Evolutionary conservation across 768 basidiomycete species (phyloP).

Genomic region (Auriscalpium microsporum): DNA sequence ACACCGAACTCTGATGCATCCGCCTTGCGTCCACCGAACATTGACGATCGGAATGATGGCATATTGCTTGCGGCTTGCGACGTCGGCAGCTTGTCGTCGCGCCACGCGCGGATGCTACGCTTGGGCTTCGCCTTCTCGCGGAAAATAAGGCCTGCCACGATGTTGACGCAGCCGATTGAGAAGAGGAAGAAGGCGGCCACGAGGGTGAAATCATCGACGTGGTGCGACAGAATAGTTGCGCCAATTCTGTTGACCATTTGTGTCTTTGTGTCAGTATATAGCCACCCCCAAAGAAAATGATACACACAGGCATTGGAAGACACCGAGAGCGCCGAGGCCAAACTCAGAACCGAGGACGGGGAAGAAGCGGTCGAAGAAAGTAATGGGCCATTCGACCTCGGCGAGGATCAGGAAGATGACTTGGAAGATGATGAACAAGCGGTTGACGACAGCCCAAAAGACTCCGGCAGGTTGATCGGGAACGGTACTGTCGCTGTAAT

Average conservation of each 20-base stretch:
- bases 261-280: background rate
- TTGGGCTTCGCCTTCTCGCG: slow-evolving; percentile 51
- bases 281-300: background rate
- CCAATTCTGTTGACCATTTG: slow-evolving; percentile 28
- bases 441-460: slow-evolving; percentile 87
- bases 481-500: slow-evolving; percentile 62
- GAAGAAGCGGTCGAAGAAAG: slow-evolving; percentile 77
- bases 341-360: slow-evolving; percentile 80
- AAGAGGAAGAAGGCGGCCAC: slow-evolving; percentile 91
- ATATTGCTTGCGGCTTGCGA: slow-evolving; percentile 5
- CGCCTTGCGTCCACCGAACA: slow-evolving; percentile 7
- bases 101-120: slow-evolving; percentile 60
- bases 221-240: slow-evolving; percentile 43
- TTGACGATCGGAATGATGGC: slow-evolving; percentile 26
- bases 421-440: slow-evolving; percentile 82
- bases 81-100: slow-evolving; percentile 44
- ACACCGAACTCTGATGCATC: slow-evolving; percentile 9
- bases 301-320: slow-evolving; percentile 77
- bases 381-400: slow-evolving; percentile 72
- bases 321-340: slow-evolving; percentile 79
- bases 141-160: slow-evolving; percentile 69
- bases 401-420: slow-evolving; percentile 71
- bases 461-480: slow-evolving; percentile 86
- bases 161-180: slow-evolving; percentile 83
- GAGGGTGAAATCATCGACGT: slow-evolving; percentile 82